Conservation (phyloP, 2,329 filamentous ascomycete species). For the Colletotrichum liaoningense region DNA sequence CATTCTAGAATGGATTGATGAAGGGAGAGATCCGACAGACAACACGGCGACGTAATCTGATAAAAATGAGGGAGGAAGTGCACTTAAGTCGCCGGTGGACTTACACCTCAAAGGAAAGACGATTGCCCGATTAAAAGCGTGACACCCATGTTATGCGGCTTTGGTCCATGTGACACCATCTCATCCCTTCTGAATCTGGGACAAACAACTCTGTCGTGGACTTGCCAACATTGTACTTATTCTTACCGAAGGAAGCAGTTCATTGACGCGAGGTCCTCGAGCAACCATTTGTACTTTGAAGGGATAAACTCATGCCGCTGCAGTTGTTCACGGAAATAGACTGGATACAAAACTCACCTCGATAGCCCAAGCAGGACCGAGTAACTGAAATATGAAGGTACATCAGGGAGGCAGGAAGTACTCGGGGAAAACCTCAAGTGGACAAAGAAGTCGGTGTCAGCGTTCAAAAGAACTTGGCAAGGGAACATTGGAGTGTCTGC, state of each 20-base stretch:
- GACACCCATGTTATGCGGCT: neutral
- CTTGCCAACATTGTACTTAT: neutral
- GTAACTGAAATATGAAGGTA: too few species aligned
- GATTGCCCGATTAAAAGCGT: neutral
- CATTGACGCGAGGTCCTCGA: neutral
- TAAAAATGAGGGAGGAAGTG: neutral
- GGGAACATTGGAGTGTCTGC: too few species aligned
- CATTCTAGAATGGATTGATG: neutral
- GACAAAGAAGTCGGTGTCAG: too few species aligned
- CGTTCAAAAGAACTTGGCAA: too few species aligned
- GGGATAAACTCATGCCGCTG: too few species aligned
- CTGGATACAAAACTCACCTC: too few species aligned
- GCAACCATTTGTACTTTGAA: too few species aligned
- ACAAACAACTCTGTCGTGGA: neutral
- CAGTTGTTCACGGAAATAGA: too few species aligned
- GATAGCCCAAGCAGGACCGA: too few species aligned
- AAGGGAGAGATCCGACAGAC: neutral
- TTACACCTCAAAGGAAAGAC: neutral
- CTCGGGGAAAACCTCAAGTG: too few species aligned
- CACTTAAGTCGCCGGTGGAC: neutral
- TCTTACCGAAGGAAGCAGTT: too few species aligned
- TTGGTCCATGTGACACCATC: neutral
- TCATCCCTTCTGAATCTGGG: neutral
- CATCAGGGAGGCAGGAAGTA: too few species aligned
- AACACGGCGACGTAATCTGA: neutral